phyloP scores from a whole-genome alignment of 2,329 filamentous ascomycete genomes.

The Peltaster fructicola region DNA sequence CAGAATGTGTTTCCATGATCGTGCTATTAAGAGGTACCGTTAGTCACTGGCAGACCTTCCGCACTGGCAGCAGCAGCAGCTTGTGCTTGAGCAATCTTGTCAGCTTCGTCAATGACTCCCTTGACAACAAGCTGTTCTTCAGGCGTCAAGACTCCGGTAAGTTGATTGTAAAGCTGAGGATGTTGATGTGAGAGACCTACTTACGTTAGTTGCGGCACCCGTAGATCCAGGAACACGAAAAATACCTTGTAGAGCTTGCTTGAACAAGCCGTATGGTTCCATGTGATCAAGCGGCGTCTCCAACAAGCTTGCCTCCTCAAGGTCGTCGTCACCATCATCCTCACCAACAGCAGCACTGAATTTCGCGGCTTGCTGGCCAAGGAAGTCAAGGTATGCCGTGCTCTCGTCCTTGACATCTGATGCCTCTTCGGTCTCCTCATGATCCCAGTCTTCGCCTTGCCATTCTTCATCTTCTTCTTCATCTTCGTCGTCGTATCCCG shows the following conservation, averaged over 20 bases:
- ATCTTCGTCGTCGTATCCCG: conserved; percentile 56
- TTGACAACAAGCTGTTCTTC: conserved; percentile 74
- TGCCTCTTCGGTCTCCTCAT: conserved; percentile 44
- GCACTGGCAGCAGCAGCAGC: too few species aligned
- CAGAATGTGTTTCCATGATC: too few species aligned
- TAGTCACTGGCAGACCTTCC: too few species aligned
- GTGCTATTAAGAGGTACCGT: too few species aligned
- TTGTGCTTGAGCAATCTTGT: conserved; percentile 27
- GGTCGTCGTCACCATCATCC: conserved; percentile 61
- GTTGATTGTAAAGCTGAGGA: conserved; percentile 66
- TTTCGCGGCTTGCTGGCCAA: conserved; percentile 54
- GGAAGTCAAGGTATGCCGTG: conserved; percentile 84
- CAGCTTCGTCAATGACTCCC: conserved; percentile 56
- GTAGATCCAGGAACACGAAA: conserved; percentile 12
- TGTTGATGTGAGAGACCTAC: conserved; percentile 78
- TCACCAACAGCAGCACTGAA: conserved; percentile 37
- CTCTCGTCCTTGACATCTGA: conserved; percentile 71
- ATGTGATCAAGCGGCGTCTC: conserved; percentile 91
- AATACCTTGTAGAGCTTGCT: conserved; percentile 65
- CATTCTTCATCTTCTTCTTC: conserved; percentile 69
- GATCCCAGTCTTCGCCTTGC: conserved; percentile 55
- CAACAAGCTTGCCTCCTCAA: conserved; percentile 80
- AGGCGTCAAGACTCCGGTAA: conserved; percentile 60
- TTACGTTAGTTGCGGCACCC: too few species aligned
- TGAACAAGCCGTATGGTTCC: conserved; percentile 85